Percentiles rank a stretch among this genome's conserved stretches.
Evolutionary conservation across 129 eudicot genomes (phyloP).

Genomic region (Rutidosis leptorrhynchoides): DNA sequence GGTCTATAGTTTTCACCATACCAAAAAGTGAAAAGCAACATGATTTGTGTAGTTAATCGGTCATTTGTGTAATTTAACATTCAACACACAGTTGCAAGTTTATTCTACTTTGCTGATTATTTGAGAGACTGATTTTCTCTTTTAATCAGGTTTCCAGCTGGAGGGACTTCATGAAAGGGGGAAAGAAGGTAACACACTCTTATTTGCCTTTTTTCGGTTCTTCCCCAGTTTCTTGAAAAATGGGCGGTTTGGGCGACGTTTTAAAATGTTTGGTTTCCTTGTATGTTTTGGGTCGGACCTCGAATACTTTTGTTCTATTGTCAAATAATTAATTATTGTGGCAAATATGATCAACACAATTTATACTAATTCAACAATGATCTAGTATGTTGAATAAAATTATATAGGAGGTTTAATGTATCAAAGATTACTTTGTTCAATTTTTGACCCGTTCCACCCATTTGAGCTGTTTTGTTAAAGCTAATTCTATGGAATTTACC

Average conservation of each 20-base stretch:
- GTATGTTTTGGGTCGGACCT: background rate
- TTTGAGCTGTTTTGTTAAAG: background rate
- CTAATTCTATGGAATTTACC: background rate
- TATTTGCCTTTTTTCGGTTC: background rate
- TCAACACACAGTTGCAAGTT: conserved; percentile 13
- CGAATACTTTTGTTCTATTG: background rate
- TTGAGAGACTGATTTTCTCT: background rate
- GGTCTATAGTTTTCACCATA: background rate
- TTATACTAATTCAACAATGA: background rate
- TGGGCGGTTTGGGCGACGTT: background rate
- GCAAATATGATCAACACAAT: background rate
- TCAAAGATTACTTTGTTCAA: background rate
- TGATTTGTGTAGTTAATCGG: conserved; percentile 8
- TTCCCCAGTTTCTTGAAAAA: background rate
- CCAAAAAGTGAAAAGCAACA: background rate
- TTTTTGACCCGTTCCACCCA: background rate
- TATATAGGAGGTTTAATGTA: conserved; percentile 8
- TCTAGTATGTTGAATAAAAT: background rate
- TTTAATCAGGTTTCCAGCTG: conserved; percentile 88
- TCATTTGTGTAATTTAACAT: background rate
- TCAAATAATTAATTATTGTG: background rate
- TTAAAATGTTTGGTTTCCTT: background rate
- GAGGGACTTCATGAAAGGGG: conserved; percentile 97
- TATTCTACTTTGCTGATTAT: background rate
- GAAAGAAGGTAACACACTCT: conserved; percentile 68